Base-by-base conservation (phyloP, 2,329 filamentous ascomycete genomes). In the Colletotrichum tropicale region DNA sequence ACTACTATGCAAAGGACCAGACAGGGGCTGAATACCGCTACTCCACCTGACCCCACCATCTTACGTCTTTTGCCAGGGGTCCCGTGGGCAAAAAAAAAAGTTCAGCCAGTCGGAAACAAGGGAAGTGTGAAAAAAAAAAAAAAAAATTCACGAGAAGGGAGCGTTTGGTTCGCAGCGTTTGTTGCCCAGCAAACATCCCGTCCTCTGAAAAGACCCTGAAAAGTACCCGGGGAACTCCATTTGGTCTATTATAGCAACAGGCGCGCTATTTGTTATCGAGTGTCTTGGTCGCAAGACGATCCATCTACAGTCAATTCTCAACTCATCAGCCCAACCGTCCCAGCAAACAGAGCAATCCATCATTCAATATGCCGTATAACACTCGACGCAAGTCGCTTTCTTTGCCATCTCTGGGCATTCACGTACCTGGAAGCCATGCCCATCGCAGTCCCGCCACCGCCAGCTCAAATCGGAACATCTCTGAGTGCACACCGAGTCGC, bases 321-420 rank as follows among this genome's bases (percentile, higher is more conserved):
- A 65, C 28, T 15, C 60, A 61, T 61, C 43, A 62, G 18, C 34
- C 58, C 26, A 12, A 61, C 30, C 28, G 28, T 12, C 30, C 58
- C 8, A 34, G 28, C 30, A 21, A 13, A n/a, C 21, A 62, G 15
- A 58, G 55, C 55, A 34, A 62, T 62, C 58, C 58, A 34, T 6
- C 18, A 30, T 62, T 62, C 34, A 60, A n/a, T 8, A 98, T 98
- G 95, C 94, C 94, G 83, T 98, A 98, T 90, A 98, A 98, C 86
- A 98, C 96, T 80, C 94, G 96, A 87, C 94, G 96, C 86, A 98
- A 98, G 89, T 98, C 96, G 83, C 89, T 99, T 79, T 98, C 96
- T 77, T 89, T 98, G 82, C 94, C 95, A 76, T 98, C 96, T 79
- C 91, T 98, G 81, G 97, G 97, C 84, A 98, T 98, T 81, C 95